These are phyloP conservation scores for Prunus kanzakura DNA, from an alignment of 306 rosid genomes.

Conservation along the genomic window DNA sequence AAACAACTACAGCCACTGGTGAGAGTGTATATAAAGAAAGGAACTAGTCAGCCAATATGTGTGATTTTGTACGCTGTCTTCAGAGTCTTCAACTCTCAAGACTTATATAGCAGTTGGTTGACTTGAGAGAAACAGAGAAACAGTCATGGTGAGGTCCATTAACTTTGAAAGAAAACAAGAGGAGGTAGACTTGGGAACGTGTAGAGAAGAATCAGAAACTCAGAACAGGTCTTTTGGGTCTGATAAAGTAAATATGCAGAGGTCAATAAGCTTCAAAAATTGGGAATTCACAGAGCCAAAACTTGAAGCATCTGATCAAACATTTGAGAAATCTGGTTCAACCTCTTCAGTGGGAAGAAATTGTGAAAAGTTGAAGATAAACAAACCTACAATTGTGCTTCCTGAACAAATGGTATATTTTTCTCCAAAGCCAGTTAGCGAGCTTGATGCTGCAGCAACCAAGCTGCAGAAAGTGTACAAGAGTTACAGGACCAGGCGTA, in stretches of 20 bases:
- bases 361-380: conserved; percentile 13
- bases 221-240: not conserved
- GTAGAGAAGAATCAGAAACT: too few species aligned
- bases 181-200: too few species aligned
- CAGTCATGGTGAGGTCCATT: too few species aligned
- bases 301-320: not conserved
- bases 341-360: conserved; percentile 7
- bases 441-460: conserved; percentile 50
- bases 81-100: not conserved
- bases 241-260: not conserved
- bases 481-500: conserved; percentile 52
- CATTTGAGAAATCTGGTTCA: not conserved
- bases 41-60: not conserved
- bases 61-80: not conserved
- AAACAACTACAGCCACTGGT: conserved; percentile 1
- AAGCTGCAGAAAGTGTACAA: conserved; percentile 55
- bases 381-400: conserved; percentile 31
- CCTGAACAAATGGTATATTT: conserved; percentile 22
- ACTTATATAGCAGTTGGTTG: too few species aligned
- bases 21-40: not conserved
- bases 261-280: conserved; percentile 10
- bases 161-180: too few species aligned
- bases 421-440: conserved; percentile 29
- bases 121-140: too few species aligned
- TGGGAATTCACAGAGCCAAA: conserved; percentile 11